Base-by-base conservation (phyloP, 805 yeast genomes). In the Barnettozyma botsteinii region DNA sequence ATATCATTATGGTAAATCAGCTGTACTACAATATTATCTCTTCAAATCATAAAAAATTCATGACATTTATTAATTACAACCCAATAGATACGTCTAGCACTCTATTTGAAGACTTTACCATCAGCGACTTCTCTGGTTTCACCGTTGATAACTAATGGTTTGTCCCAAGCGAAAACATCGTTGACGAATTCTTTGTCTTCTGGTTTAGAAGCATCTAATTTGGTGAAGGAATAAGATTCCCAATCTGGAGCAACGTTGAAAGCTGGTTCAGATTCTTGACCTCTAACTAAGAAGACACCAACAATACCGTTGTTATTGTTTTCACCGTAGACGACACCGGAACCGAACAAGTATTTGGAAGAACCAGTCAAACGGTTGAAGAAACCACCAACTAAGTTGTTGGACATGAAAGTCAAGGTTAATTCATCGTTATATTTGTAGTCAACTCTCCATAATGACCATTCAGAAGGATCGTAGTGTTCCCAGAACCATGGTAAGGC, bases 401-500 rank as follows among this genome's bases (percentile, higher is more conserved):
- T 88, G 57, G 98, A 86, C 98, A 93, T 93, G 77, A 91, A 91
- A 53, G 96, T 85, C 69, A 85, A 72, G 55, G 97, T 91, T 68
- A 91, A 79, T 76, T 91, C 98, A 57, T 91, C 98, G 70, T 93
- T 89, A 77, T 93, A 91, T 78, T 85, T 88, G 89, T 84, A 91
- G 64, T 79, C 94, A 59, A 89, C 95, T 76, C 76, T 86, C 87
- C 87, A 91, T 58, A 91, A 66, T 42, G 98, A 89, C 87, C 89
- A 91, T 70, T 91, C 98, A 51, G 79, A 74, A 51, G 93, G 79
- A 72, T 91, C 82, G 76, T 74, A 91, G 73, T 84, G 81, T 65
- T 83, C 84, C 96, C 96, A 93, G 89, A 91, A 93, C 89, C 91
- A 93, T 65, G 98, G 98, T 55, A 91, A 74, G 52, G 97, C 95